Conservation (phyloP, 2,329 filamentous ascomycete species). For the Phyllosticta citrichinensis region DNA sequence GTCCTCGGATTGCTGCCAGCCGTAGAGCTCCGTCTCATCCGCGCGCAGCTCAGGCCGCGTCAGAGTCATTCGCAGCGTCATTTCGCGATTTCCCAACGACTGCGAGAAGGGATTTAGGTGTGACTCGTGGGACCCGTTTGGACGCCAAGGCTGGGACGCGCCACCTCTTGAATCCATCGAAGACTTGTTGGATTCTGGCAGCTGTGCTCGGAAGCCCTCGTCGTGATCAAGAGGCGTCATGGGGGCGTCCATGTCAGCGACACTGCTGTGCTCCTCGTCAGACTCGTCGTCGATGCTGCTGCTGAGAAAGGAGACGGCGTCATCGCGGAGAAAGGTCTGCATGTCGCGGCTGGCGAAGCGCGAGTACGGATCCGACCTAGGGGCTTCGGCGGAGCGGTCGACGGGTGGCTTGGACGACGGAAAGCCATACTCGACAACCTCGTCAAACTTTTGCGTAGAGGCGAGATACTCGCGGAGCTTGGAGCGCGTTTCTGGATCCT, state of each 20-base stretch:
- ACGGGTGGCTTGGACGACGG: conserved; percentile 41
- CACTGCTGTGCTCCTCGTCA: conserved; percentile 15
- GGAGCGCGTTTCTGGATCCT: conserved; percentile 76
- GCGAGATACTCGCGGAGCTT: conserved; percentile 80
- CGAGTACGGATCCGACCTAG: conserved; percentile 18
- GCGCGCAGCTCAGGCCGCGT: conserved; percentile 79
- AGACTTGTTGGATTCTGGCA: conserved; percentile 22
- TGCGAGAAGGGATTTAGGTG: conserved; percentile 7
- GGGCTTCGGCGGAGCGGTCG: background rate
- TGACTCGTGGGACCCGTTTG: background rate
- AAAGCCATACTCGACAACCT: conserved; percentile 89
- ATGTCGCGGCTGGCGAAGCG: conserved; percentile 41
- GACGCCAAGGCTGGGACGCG: conserved; percentile 15
- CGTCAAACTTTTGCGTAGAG: conserved; percentile 90
- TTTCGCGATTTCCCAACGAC: conserved; percentile 60
- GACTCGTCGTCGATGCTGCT: conserved; percentile 18
- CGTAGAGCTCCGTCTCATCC: conserved; percentile 61
- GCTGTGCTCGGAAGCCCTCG: conserved; percentile 22
- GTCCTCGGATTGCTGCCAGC: conserved; percentile 44
- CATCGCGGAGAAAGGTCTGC: conserved; percentile 50
- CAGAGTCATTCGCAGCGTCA: conserved; percentile 93
- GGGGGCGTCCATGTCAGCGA: conserved; percentile 23
- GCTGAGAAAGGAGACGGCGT: conserved; percentile 37
- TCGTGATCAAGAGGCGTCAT: conserved; percentile 27
- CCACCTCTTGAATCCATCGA: conserved; percentile 22